A percentile compares a stretch with the other conserved stretches of the same genome.
phyloP scores from a whole-genome alignment of 1,284 basidiomycete genomes.

The Sanguinoderma infundibulare region DNA sequence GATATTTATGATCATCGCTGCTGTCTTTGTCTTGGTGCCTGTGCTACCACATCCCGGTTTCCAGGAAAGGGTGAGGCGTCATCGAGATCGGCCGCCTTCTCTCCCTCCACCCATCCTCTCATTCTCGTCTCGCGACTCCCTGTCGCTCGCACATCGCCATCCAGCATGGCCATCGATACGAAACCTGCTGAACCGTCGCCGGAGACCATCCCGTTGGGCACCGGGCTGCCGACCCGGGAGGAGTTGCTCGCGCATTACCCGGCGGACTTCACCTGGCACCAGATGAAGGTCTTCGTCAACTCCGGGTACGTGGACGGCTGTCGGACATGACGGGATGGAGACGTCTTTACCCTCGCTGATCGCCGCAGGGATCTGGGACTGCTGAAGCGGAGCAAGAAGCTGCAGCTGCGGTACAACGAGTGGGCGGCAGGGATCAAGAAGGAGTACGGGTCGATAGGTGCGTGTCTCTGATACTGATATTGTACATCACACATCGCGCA shows the following conservation, averaged over 20 bases:
- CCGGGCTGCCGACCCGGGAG: constrained; percentile 66
- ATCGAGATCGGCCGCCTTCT: neutral
- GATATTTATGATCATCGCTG: neutral
- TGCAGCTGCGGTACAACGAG: constrained; percentile 68
- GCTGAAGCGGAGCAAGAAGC: constrained; percentile 69
- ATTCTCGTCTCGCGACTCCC: neutral
- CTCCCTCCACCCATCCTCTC: neutral
- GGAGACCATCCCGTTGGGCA: constrained; percentile 45
- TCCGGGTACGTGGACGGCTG: constrained; percentile 55
- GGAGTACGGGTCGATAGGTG: constrained; percentile 71
- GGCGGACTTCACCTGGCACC: constrained; percentile 73
- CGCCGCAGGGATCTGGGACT: constrained; percentile 73
- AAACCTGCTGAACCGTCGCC: constrained; percentile 11
- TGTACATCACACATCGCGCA: too few species aligned
- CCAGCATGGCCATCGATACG: constrained; percentile 10
- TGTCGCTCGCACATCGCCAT: neutral
- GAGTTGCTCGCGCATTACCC: constrained; percentile 73
- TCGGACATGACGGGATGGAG: neutral
- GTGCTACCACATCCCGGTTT: neutral
- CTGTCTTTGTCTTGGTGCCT: neutral
- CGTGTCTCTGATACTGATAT: constrained; percentile 10
- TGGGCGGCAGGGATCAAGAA: constrained; percentile 60
- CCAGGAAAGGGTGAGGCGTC: neutral
- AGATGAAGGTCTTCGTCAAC: constrained; percentile 77
- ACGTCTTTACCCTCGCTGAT: neutral